Percentiles rank a stretch among this genome's conserved stretches.
Conservation (phyloP, 768 basidiomycete species). For the Multifurca ochricompacta region DNA sequence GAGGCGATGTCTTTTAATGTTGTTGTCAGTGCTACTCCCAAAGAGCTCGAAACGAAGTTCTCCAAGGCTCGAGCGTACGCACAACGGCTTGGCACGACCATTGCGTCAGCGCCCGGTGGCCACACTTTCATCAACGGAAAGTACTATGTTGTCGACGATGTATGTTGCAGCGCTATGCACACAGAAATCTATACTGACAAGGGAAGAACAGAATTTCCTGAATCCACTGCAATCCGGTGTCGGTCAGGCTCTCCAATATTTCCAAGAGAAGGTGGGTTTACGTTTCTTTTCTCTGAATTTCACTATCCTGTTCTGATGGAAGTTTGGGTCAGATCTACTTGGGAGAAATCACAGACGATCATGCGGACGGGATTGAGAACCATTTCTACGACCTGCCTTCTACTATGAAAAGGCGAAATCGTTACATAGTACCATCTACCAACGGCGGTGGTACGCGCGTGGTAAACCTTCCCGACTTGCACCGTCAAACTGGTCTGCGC, state of each 20-base stretch:
- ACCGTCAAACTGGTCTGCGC: constrained; percentile 39
- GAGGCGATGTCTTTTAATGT: not conserved
- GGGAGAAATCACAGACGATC: constrained; percentile 47
- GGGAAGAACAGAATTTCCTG: constrained; percentile 48
- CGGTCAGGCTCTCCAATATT: constrained; percentile 48
- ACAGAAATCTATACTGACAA: not conserved
- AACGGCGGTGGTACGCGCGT: constrained; percentile 42
- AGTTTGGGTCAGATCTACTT: constrained; percentile 39
- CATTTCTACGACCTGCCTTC: constrained; percentile 91
- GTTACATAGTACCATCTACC: constrained; percentile 54
- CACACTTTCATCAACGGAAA: constrained; percentile 43
- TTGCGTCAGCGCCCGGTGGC: constrained; percentile 25
- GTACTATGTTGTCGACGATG: constrained; percentile 13
- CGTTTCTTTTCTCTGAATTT: not conserved
- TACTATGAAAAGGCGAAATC: constrained; percentile 63
- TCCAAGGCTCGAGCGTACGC: constrained; percentile 28
- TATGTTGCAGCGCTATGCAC: not conserved
- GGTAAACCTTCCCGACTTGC: constrained; percentile 48
- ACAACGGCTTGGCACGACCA: constrained; percentile 28
- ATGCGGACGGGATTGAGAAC: constrained; percentile 43
- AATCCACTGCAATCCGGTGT: constrained; percentile 55
- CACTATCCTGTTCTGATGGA: not conserved
- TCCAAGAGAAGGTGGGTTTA: constrained; percentile 62
- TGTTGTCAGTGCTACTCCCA: not conserved
- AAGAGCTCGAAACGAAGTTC: constrained; percentile 16